A percentile compares a stretch with the other conserved stretches of the same genome.
Evolutionary conservation across 371 early-diverging fungal species (phyloP).

Genomic region (Dichotomocladium elegans): DNA sequence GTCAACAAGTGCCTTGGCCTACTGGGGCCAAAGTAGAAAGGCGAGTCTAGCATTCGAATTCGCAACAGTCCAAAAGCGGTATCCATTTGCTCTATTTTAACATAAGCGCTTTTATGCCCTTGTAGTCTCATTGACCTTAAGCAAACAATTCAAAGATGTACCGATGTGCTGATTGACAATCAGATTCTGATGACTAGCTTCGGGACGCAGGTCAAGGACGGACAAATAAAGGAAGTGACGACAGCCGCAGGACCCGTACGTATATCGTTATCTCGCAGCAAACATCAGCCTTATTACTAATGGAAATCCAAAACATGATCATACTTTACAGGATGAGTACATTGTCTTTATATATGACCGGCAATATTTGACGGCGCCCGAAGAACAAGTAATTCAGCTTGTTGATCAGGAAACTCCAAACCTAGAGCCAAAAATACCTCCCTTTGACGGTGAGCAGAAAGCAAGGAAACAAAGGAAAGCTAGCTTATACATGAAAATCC

Average conservation of each 20-base stretch:
- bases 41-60: constrained; percentile 17
- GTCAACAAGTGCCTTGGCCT: constrained; percentile 41
- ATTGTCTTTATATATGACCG: constrained; percentile 43
- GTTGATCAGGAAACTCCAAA: constrained; percentile 36
- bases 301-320: background rate
- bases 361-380: constrained; percentile 29
- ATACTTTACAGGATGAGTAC: constrained; percentile 31
- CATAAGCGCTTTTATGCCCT: background rate
- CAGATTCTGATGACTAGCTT: constrained; percentile 64
- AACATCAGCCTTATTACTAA: background rate
- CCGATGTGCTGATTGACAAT: constrained; percentile 42
- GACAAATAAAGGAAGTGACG: constrained; percentile 45
- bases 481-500: background rate
- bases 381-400: constrained; percentile 21
- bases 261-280: background rate
- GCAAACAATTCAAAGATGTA: constrained; percentile 39
- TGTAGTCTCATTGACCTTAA: constrained; percentile 51
- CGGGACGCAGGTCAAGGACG: constrained; percentile 51
- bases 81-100: background rate
- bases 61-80: background rate
- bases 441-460: constrained; percentile 34
- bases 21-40: constrained; percentile 14
- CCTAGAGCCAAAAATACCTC: constrained; percentile 24
- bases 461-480: background rate
- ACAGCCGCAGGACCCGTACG: constrained; percentile 51